Percentiles rank a stretch among this genome's conserved stretches.
phyloP scores from a whole-genome alignment of 2,329 filamentous ascomycete species.

The Venturia nashicola region DNA sequence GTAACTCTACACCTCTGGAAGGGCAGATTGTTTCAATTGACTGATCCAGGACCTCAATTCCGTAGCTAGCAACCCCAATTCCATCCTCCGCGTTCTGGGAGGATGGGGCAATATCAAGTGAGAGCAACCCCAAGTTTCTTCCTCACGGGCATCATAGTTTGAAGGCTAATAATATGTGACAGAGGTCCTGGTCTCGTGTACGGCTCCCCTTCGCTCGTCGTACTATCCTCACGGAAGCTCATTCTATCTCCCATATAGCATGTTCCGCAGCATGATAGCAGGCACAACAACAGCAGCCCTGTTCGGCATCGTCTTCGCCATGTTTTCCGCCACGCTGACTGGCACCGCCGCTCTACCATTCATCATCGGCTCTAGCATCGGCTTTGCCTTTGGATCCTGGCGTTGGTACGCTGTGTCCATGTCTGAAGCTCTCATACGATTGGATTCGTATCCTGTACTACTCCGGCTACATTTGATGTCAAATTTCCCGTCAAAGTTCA shows the following conservation, averaged over 20 bases:
- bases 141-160: too few relatives aligned
- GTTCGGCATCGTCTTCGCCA: not conserved
- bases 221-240: not conserved
- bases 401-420: not conserved
- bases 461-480: not conserved
- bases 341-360: not conserved
- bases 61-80: not conserved
- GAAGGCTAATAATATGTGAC: not conserved
- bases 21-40: not conserved
- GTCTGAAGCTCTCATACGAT: not conserved
- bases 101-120: slow-evolving; percentile 4
- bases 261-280: slow-evolving; percentile 6
- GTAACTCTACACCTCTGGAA: not conserved
- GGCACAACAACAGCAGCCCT: slow-evolving; percentile 1
- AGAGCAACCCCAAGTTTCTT: too few relatives aligned
- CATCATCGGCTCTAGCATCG: not conserved
- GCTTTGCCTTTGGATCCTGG: not conserved
- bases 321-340: not conserved
- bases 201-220: not conserved
- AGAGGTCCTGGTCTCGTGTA: slow-evolving; percentile 1
- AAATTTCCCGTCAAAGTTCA: not conserved
- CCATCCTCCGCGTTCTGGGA: not conserved
- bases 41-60: not conserved
- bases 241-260: not conserved
- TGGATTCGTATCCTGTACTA: not conserved